These are phyloP conservation scores for Colletotrichum sp. DNA, from an alignment of 2,329 filamentous ascomycete genomes.

Conservation along the genomic window DNA sequence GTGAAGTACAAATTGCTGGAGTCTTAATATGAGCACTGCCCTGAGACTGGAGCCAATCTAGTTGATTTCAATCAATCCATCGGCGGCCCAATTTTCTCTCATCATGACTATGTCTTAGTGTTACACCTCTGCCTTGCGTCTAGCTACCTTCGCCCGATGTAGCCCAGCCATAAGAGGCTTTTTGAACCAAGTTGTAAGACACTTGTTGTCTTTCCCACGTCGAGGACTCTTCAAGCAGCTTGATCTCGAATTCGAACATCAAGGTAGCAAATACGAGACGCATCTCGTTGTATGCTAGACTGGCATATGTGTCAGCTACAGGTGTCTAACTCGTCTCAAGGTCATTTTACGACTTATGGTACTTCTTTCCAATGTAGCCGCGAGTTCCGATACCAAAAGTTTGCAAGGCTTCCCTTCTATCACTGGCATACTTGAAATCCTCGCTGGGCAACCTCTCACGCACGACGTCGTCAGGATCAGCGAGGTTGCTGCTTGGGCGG, in stretches of 20 bases:
- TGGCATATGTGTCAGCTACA: not conserved
- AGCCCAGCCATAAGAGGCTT: not conserved
- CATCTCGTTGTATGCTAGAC: not conserved
- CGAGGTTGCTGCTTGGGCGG: not conserved
- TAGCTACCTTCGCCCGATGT: not conserved
- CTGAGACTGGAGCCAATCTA: not conserved
- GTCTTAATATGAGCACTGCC: not conserved
- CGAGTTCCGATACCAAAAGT: not conserved
- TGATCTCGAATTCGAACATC: not conserved
- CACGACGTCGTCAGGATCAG: not conserved
- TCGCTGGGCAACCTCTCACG: not conserved
- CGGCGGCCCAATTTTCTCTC: not conserved
- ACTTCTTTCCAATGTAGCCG: not conserved
- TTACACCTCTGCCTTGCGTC: not conserved
- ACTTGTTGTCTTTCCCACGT: not conserved
- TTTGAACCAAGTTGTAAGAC: not conserved
- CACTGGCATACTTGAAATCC: not conserved
- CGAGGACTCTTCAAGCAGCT: not conserved
- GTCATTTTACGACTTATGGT: not conserved
- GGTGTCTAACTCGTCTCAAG: not conserved
- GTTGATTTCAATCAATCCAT: not conserved
- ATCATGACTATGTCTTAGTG: not conserved
- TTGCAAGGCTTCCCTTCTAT: not conserved
- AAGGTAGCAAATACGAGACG: not conserved
- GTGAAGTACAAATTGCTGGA: not conserved